phyloP scores from a whole-genome alignment of 768 basidiomycete genomes.

The Tylopilus rubrobrunneus region DNA sequence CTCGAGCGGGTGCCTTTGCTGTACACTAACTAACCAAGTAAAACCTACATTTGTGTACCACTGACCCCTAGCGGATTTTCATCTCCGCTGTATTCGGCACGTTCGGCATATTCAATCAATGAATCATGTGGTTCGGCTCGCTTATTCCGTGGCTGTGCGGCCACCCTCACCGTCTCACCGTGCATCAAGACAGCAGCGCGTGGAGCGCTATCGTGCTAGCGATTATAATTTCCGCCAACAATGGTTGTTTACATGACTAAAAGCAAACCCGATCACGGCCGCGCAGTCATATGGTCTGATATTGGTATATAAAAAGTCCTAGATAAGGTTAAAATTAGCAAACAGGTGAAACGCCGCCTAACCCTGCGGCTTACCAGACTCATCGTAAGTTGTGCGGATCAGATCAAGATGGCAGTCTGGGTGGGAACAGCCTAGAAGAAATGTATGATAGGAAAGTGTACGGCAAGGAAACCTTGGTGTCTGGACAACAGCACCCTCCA shows the following conservation, averaged over 20 bases:
- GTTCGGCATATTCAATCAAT: too few relatives aligned
- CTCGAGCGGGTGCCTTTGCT: too few relatives aligned
- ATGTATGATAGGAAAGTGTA: slow-evolving; percentile 1
- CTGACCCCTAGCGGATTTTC: too few relatives aligned
- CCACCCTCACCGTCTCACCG: background rate
- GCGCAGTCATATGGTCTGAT: background rate
- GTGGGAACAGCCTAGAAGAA: background rate
- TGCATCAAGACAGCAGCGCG: background rate
- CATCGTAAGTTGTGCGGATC: background rate
- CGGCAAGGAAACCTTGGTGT: background rate
- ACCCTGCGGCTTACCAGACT: background rate
- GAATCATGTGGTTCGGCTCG: too few relatives aligned
- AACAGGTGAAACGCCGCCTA: too few relatives aligned
- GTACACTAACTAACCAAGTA: too few relatives aligned
- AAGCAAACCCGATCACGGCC: background rate
- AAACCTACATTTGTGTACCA: too few relatives aligned
- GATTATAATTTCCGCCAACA: background rate
- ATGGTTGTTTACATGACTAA: background rate
- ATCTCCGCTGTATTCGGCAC: too few relatives aligned
- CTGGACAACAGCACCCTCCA: background rate
- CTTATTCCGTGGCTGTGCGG: too few relatives aligned
- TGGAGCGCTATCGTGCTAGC: background rate
- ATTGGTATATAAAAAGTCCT: background rate
- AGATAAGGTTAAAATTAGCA: background rate
- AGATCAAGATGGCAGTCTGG: slow-evolving; percentile 1